A percentile compares a stretch with the other conserved stretches of the same genome.
phyloP scores from a whole-genome alignment of 768 basidiomycete species.

The Mycena kentingensis region DNA sequence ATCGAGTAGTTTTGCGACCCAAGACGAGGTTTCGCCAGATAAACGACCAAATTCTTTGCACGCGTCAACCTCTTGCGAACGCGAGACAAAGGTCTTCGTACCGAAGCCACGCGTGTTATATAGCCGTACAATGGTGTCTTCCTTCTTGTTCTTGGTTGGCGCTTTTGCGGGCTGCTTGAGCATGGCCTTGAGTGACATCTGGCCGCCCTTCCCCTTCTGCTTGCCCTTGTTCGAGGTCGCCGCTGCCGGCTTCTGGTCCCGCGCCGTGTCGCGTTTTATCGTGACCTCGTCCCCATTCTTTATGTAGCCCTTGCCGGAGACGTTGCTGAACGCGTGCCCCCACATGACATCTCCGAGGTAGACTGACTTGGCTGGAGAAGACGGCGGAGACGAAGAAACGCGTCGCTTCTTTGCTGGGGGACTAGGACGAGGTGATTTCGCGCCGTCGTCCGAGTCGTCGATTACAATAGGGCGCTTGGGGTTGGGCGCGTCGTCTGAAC shows the following conservation, averaged over 20 bases:
- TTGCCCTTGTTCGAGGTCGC: slow-evolving; percentile 28
- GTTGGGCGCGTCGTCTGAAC: slow-evolving; percentile 12
- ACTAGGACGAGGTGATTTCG: slow-evolving; percentile 34
- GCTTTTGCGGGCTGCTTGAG: slow-evolving; percentile 55
- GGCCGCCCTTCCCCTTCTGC: slow-evolving; percentile 45
- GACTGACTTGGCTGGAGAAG: slow-evolving; percentile 8
- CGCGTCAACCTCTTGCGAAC: not conserved
- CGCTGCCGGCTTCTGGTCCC: slow-evolving; percentile 23
- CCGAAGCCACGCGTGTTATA: slow-evolving; percentile 67
- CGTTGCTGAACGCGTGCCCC: slow-evolving; percentile 78
- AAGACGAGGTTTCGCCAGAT: slow-evolving; percentile 66
- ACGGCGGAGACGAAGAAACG: slow-evolving; percentile 28
- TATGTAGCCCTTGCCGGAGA: slow-evolving; percentile 70
- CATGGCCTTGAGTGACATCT: slow-evolving; percentile 67
- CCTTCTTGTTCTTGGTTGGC: slow-evolving; percentile 51
- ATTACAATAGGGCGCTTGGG: slow-evolving; percentile 18
- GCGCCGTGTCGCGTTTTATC: slow-evolving; percentile 56
- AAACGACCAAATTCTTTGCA: slow-evolving; percentile 73
- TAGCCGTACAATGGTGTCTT: slow-evolving; percentile 66
- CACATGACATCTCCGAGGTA: slow-evolving; percentile 73
- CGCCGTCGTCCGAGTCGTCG: slow-evolving; percentile 37
- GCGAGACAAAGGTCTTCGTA: slow-evolving; percentile 30
- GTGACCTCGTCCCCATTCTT: slow-evolving; percentile 60
- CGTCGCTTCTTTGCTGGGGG: slow-evolving; percentile 59
- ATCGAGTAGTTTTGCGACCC: slow-evolving; percentile 77